A percentile compares a stretch with the other conserved stretches of the same genome.
Conservation (phyloP, 441 rosid species). For the Erodium moschatum region DNA sequence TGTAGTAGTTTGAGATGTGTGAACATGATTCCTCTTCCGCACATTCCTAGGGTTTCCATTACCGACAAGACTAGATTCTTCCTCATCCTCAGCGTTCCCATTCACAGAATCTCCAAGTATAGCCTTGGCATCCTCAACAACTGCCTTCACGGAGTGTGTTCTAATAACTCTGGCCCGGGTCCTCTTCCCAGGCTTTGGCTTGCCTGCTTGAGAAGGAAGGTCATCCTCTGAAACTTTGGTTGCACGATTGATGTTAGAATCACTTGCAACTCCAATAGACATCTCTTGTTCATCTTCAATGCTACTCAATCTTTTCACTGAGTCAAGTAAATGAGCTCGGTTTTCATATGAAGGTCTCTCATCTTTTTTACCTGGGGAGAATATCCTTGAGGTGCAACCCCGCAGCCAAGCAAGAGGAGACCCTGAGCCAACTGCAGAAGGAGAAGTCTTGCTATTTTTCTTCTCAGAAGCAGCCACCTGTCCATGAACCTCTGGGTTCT, state of each 20-base stretch:
- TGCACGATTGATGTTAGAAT: conserved; percentile 31
- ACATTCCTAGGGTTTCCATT: conserved; percentile 40
- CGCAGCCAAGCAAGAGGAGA: conserved; percentile 75
- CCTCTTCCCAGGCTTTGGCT: conserved; percentile 33
- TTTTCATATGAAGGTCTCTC: conserved; percentile 25
- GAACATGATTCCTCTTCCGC: conserved; percentile 54
- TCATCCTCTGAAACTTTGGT: conserved; percentile 29
- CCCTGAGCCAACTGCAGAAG: conserved; percentile 29
- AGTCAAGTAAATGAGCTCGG: conserved; percentile 30
- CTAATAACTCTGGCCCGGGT: conserved; percentile 47
- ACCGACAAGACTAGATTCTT: conserved; percentile 45
- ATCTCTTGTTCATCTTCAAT: conserved; percentile 34
- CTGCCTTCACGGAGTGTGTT: conserved; percentile 67
- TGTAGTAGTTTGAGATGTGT: conserved; percentile 39
- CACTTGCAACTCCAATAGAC: conserved; percentile 36
- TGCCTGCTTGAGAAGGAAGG: conserved; percentile 9
- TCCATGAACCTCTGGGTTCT: conserved; percentile 36
- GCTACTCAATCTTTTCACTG: conserved; percentile 29
- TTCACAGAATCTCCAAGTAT: conserved; percentile 50
- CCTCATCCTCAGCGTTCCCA: conserved; percentile 42
- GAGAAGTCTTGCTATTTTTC: conserved; percentile 31
- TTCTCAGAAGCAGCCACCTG: conserved; percentile 21
- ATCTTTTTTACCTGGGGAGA: conserved; percentile 57
- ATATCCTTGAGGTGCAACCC: conserved; percentile 75
- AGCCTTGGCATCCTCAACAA: conserved; percentile 67